These are phyloP conservation scores for Pyrus hybrid DNA, from an alignment of 331 rosid genomes.

Conservation along the genomic window DNA sequence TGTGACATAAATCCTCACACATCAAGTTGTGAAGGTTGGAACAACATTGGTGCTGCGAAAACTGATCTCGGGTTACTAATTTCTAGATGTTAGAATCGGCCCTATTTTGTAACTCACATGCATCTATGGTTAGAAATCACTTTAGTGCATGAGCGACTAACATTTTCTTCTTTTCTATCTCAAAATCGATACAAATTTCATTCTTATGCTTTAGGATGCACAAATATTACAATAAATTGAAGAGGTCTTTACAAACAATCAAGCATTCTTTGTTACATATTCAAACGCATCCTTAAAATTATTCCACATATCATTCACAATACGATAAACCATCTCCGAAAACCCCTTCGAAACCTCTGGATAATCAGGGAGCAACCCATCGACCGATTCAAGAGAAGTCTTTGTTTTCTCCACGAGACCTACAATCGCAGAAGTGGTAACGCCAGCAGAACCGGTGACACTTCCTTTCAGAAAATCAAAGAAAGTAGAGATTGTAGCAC, in stretches of 20 bases:
- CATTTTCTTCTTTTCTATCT: too few relatives aligned
- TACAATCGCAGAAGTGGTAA: slow-evolving; percentile 9
- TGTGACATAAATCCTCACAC: neutral
- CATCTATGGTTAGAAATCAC: neutral
- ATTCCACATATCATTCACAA: slow-evolving; percentile 35
- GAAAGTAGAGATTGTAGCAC: neutral
- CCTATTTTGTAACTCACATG: neutral
- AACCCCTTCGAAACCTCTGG: slow-evolving; percentile 25
- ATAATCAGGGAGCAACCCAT: slow-evolving; percentile 6
- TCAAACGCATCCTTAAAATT: slow-evolving; percentile 40
- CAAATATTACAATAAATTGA: neutral
- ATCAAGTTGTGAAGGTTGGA: neutral
- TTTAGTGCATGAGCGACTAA: neutral
- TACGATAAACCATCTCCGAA: slow-evolving; percentile 17
- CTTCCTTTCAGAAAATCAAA: slow-evolving; percentile 31
- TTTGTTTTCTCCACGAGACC: slow-evolving; percentile 31
- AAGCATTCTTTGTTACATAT: slow-evolving; percentile 29
- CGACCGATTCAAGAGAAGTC: slow-evolving; percentile 31
- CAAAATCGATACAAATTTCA: neutral
- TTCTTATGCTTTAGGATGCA: neutral
- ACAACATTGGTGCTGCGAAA: too few relatives aligned
- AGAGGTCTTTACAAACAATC: neutral
- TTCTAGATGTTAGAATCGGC: neutral
- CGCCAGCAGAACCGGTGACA: slow-evolving; percentile 22
- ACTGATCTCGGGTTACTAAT: neutral